Conservation (phyloP, 2,329 filamentous ascomycete genomes). For the Hymenoscyphus infarciens region DNA sequence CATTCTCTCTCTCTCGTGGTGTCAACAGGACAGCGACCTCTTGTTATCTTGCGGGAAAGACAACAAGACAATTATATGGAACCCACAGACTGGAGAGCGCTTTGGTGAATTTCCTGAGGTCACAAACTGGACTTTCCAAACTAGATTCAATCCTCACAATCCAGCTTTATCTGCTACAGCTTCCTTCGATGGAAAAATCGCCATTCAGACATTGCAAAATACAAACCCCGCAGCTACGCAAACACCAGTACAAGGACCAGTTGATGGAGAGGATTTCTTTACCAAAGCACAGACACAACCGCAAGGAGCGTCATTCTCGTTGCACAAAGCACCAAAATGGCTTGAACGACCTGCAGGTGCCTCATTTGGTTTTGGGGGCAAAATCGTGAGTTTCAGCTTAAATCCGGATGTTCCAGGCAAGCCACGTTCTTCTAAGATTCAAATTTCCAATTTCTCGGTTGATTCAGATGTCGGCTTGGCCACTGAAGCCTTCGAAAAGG, state of each 20-base stretch:
- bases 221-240: constrained; percentile 76
- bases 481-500: constrained; percentile 82
- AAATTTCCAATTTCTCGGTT: constrained; percentile 82
- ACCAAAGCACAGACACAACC: constrained; percentile 88
- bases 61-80: constrained; percentile 94
- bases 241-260: constrained; percentile 59
- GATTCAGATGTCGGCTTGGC: constrained; percentile 81
- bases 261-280: constrained; percentile 96
- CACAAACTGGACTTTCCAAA: constrained; percentile 99
- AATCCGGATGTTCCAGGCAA: constrained; percentile 58
- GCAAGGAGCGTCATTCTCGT: constrained; percentile 83
- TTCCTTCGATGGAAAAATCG: constrained; percentile 95
- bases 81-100: constrained; percentile 82
- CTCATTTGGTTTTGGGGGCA: constrained; percentile 93
- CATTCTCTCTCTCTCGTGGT: constrained; percentile 93
- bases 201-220: constrained; percentile 89
- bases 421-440: constrained; percentile 68
- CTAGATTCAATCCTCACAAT: constrained; percentile 89
- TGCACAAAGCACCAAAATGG: constrained; percentile 86
- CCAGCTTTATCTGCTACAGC: constrained; percentile 90
- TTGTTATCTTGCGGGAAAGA: constrained; percentile 94
- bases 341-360: constrained; percentile 79
- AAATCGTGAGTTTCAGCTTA: constrained; percentile 72
- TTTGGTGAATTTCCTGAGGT: constrained; percentile 94
- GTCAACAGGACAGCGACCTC: constrained; percentile 81